Conservation (phyloP, 768 basidiomycete genomes). For the Pholiota conissans region DNA sequence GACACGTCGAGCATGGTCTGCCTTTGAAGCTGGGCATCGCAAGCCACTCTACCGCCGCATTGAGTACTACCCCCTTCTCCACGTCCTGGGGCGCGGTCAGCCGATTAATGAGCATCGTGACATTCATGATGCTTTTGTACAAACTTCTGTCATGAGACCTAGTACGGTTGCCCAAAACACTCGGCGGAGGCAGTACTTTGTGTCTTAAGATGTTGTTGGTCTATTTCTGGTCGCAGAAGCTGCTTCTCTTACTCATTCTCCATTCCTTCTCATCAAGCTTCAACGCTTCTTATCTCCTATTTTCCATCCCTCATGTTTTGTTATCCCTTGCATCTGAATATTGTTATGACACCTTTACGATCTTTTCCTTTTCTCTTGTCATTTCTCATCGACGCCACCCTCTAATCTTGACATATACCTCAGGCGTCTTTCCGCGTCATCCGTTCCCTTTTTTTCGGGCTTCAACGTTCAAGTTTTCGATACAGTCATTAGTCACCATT, state of each 20-base stretch:
- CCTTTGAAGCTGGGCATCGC: background rate
- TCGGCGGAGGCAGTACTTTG: background rate
- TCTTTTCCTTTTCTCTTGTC: background rate
- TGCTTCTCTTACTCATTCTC: background rate
- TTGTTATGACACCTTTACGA: background rate
- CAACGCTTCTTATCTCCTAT: background rate
- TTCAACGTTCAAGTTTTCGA: background rate
- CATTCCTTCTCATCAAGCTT: background rate
- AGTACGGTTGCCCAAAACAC: background rate
- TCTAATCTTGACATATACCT: background rate
- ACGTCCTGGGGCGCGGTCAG: slow-evolving; percentile 24
- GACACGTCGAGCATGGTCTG: background rate
- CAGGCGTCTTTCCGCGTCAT: background rate
- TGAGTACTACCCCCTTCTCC: slow-evolving; percentile 20
- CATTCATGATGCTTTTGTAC: slow-evolving; percentile 26
- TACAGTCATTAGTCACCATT: background rate
- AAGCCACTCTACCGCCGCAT: background rate
- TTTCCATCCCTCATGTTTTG: background rate
- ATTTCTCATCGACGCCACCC: background rate
- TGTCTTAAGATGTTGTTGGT: background rate
- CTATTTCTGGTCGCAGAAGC: background rate
- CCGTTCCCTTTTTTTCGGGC: background rate
- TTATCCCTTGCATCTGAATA: background rate
- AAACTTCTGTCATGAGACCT: slow-evolving; percentile 25
- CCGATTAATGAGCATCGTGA: slow-evolving; percentile 24